Evolutionary conservation across 768 basidiomycete species (phyloP), one percentile per base, ranked within the genome.

Genomic region (Myochromella boudieri): DNA sequence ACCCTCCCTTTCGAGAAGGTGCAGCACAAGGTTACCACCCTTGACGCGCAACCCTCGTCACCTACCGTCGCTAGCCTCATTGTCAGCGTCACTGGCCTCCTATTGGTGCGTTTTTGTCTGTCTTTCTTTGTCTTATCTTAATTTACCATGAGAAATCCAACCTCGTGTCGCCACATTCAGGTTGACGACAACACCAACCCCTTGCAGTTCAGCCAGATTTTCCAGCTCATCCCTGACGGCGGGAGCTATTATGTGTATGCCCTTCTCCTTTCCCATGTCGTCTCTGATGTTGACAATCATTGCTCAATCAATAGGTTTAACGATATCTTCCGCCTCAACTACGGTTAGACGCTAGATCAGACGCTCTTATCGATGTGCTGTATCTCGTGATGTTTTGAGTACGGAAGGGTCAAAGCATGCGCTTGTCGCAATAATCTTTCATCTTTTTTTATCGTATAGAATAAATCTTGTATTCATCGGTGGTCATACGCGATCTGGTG

Each of bases 311-410:
- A 1, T 54, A 91, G 90, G 45, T 71, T 77, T 61, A 95, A 95
- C 66, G 91, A 95, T 64, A 84, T 95, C 51, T 95, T 97, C 88
- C 87, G 91, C 53, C 84, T 93, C 68, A 91, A 91, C 72, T 79
- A 82, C 61, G 86, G 81, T 55, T 72, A 62, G 62, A 65, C 43
- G 31, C 15, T 45, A 28, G 41, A 27, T 24, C 26, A 38, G 36
- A 46, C 17, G 26, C 27, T 32, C 32, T 32, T 34, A 12, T 6
- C 14, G 14, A n/a, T 34, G 29, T n/a, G 29, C 29, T 31, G 29
- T 31, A 31, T 31, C 29, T 8, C n/a, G n/a, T 31, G n/a, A 31
- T 8, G 29, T 31, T 31, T 31, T 31, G 29, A 31, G 29, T n/a
- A 31, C n/a, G 29, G 29, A 31, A 31, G n/a, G 9, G 29, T n/a